These are phyloP conservation scores for Cryphonectria carpinicola DNA, from an alignment of 2,329 filamentous ascomycete species.

Conservation along the genomic window DNA sequence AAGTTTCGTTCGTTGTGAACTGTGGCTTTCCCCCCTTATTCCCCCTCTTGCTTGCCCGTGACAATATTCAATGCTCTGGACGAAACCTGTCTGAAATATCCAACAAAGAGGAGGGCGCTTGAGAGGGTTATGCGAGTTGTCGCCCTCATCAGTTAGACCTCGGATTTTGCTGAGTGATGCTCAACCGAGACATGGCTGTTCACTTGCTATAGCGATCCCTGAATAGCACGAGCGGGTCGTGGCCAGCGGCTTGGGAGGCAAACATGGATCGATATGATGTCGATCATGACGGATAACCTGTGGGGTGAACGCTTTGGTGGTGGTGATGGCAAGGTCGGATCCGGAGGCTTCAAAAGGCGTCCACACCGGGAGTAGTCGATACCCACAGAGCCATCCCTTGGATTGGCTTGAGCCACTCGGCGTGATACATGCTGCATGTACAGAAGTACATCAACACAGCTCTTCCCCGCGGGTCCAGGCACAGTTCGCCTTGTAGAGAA, in stretches of 20 bases:
- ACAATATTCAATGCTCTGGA: background rate
- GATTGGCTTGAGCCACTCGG: background rate
- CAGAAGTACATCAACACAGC: background rate
- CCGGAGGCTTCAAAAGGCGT: background rate
- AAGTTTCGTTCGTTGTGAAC: background rate
- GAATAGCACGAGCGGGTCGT: background rate
- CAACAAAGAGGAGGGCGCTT: background rate
- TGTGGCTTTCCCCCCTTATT: no score
- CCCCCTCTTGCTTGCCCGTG: background rate
- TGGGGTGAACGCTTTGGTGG: background rate
- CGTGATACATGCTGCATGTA: background rate
- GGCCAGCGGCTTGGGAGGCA: background rate
- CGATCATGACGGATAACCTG: slow-evolving; percentile 1
- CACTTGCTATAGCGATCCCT: background rate
- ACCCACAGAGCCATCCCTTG: background rate
- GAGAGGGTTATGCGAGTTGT: background rate
- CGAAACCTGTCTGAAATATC: background rate
- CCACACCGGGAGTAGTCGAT: background rate
- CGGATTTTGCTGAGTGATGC: background rate
- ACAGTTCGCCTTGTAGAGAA: no score
- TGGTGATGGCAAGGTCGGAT: background rate
- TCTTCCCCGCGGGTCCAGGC: background rate
- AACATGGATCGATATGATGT: slow-evolving; percentile 1
- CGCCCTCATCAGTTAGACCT: no score
- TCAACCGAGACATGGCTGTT: background rate